Evolutionary conservation across 371 early-diverging fungal genomes (phyloP).

Genomic region (Lichtheimia ornata): DNA sequence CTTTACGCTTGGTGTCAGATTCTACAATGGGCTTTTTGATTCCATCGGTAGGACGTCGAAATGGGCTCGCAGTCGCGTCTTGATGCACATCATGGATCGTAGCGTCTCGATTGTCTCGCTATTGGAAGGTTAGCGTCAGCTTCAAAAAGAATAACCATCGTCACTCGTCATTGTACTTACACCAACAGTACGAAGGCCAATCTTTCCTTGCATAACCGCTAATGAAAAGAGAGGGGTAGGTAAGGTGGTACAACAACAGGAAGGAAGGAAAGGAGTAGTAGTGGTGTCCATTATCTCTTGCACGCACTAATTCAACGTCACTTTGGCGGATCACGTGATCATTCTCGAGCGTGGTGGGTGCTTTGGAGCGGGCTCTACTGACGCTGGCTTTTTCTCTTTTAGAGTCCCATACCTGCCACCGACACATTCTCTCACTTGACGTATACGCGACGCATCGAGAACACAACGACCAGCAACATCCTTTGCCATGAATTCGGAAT

Average conservation of each 20-base stretch:
- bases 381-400: no score
- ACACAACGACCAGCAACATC: neutral
- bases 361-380: no score
- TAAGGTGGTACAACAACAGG: no score
- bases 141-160: neutral
- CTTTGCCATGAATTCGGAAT: slow-evolving; percentile 45
- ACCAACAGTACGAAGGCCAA: slow-evolving; percentile 12
- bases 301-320: no score
- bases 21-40: neutral
- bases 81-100: neutral
- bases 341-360: no score
- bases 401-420: no score
- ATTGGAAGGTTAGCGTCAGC: neutral
- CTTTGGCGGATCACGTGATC: no score
- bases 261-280: no score
- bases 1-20: neutral
- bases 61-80: neutral
- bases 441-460: neutral
- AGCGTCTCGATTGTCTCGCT: slow-evolving; percentile 1
- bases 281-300: no score
- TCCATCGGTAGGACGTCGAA: neutral
- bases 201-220: slow-evolving; percentile 1
- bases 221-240: no score
- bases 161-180: neutral
- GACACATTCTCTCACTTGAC: no score